phyloP scores from a whole-genome alignment of 768 basidiomycete genomes.

The Heimioporus sp. region DNA sequence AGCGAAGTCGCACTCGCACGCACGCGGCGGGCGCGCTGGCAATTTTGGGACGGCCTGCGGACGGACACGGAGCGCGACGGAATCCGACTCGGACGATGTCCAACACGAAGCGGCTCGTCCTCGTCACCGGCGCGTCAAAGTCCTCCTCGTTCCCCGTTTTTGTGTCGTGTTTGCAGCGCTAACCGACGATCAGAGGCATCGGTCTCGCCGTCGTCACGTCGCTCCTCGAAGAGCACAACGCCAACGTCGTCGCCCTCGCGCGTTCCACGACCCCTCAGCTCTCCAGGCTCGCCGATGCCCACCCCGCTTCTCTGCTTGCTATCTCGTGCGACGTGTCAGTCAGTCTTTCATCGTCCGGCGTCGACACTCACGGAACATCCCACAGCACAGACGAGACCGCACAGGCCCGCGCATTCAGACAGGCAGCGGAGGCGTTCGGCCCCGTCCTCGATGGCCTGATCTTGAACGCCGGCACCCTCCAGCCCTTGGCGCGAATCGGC shows the following conservation, averaged over 20 bases:
- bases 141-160: slow-evolving; percentile 24
- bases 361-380: not conserved
- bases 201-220: slow-evolving; percentile 76
- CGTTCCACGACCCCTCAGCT: slow-evolving; percentile 70
- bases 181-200: slow-evolving; percentile 50
- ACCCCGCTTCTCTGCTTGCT: slow-evolving; percentile 44
- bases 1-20: too few relatives aligned
- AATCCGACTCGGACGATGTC: not conserved
- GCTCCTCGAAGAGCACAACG: slow-evolving; percentile 59
- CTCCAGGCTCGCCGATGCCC: slow-evolving; percentile 39
- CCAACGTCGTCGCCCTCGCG: slow-evolving; percentile 74
- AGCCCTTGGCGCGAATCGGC: slow-evolving; percentile 62
- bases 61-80: slow-evolving; percentile 16
- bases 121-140: slow-evolving; percentile 88
- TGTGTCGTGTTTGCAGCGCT: slow-evolving; percentile 1
- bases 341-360: not conserved
- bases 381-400: slow-evolving; percentile 58
- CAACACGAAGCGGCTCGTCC: slow-evolving; percentile 51
- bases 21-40: slow-evolving; percentile 2
- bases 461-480: slow-evolving; percentile 80
- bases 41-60: slow-evolving; percentile 20
- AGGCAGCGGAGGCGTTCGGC: slow-evolving; percentile 52
- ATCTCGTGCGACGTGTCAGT: slow-evolving; percentile 79
- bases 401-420: slow-evolving; percentile 53
- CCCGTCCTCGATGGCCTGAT: slow-evolving; percentile 69